Conservation (phyloP, 768 basidiomycete genomes). For the Leccinum sublutescens region DNA sequence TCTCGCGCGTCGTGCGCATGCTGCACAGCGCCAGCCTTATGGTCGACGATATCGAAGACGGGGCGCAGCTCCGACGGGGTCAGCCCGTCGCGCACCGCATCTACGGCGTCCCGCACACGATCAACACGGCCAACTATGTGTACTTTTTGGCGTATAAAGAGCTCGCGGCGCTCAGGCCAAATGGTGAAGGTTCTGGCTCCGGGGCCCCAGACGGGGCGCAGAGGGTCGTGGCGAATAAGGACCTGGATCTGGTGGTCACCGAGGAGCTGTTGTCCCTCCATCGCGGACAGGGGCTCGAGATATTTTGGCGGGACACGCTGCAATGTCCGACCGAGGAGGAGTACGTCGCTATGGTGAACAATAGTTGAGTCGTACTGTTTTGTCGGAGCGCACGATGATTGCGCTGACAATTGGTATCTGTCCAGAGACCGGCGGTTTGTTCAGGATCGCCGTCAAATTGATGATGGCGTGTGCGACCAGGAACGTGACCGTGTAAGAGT, state of each 20-base stretch:
- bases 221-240: constrained; percentile 63
- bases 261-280: constrained; percentile 80
- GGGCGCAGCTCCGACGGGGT: constrained; percentile 82
- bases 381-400: constrained; percentile 50
- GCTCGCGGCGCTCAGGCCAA: constrained; percentile 37
- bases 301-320: constrained; percentile 91
- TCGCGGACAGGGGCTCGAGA: constrained; percentile 91
- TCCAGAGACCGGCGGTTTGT: constrained; percentile 90
- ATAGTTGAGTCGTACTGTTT: constrained; percentile 60
- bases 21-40: constrained; percentile 91
- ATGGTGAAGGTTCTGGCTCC: background rate
- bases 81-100: constrained; percentile 91
- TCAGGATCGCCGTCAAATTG: constrained; percentile 88
- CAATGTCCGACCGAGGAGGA: constrained; percentile 93
- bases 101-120: constrained; percentile 94
- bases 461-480: constrained; percentile 89
- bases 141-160: constrained; percentile 94
- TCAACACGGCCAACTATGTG: constrained; percentile 96
- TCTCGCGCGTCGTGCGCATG: constrained; percentile 86
- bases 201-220: background rate
- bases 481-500: constrained; percentile 54
- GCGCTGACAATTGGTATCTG: background rate
- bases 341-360: constrained; percentile 94
- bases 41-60: constrained; percentile 96
- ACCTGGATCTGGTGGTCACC: constrained; percentile 50